Conservation (phyloP, 441 rosid genomes). For the Erodium texanum region DNA sequence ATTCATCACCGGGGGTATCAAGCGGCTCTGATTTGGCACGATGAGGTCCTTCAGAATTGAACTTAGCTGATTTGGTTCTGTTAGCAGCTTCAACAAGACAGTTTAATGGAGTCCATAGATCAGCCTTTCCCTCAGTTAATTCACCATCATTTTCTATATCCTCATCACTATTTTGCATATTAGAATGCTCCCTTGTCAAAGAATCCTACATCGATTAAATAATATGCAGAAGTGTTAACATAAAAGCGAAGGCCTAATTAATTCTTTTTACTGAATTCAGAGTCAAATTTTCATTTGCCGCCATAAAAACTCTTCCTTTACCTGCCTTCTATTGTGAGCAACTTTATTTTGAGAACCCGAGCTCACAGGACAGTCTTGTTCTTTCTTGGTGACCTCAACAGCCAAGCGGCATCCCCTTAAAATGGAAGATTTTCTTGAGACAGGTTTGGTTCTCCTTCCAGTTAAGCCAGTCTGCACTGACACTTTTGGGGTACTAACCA, state of each 20-base stretch:
- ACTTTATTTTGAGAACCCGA: constrained; percentile 31
- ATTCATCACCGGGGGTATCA: too few relatives aligned
- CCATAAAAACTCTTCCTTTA: constrained; percentile 19
- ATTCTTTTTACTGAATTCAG: too few relatives aligned
- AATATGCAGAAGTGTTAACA: background rate
- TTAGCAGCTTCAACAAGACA: constrained; percentile 78
- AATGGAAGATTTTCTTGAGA: constrained; percentile 35
- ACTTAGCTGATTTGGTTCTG: constrained; percentile 52
- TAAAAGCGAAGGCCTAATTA: background rate
- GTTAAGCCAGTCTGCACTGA: constrained; percentile 43
- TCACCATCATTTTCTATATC: constrained; percentile 31
- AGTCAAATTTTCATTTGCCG: too few relatives aligned
- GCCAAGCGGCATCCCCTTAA: too few relatives aligned
- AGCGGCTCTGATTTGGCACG: too few relatives aligned
- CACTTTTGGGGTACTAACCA: constrained; percentile 49
- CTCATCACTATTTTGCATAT: constrained; percentile 20
- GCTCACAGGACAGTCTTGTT: constrained; percentile 35
- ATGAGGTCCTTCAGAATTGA: too few relatives aligned
- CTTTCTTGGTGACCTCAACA: constrained; percentile 29
- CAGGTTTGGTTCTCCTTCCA: constrained; percentile 48
- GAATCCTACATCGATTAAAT: constrained; percentile 29
- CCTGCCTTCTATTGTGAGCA: constrained; percentile 39
- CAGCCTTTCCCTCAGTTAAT: constrained; percentile 41
- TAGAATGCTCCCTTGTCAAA: constrained; percentile 29
- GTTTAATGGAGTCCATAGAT: constrained; percentile 62